These are phyloP conservation scores for Plasmodium fragile DNA, from an alignment of 169 alveolate species.

Conservation along the genomic window DNA sequence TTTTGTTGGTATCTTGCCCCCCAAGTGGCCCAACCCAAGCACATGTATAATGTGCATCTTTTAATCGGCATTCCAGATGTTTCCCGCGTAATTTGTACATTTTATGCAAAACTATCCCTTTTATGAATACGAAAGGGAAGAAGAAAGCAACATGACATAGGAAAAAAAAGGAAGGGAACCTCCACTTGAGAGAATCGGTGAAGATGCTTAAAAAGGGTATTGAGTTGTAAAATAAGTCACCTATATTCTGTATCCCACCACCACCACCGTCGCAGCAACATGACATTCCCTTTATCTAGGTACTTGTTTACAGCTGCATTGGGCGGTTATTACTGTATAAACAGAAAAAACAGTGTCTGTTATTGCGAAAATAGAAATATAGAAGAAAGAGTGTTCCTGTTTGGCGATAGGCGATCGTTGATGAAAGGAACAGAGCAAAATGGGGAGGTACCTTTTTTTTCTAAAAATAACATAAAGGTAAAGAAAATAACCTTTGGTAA, in stretches of 20 bases:
- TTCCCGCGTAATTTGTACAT: background rate
- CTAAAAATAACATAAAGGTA: slow-evolving; percentile 50
- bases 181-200: background rate
- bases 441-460: slow-evolving; percentile 67
- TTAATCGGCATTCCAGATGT: background rate
- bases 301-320: slow-evolving; percentile 15
- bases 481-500: slow-evolving; percentile 73
- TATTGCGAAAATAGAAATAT: slow-evolving; percentile 35
- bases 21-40: background rate
- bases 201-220: background rate
- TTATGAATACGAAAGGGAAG: background rate
- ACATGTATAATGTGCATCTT: background rate
- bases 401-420: slow-evolving; percentile 70
- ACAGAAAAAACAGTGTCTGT: slow-evolving; percentile 1
- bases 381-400: slow-evolving; percentile 54
- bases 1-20: background rate
- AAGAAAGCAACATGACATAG: background rate
- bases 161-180: background rate
- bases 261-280: background rate
- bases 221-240: background rate
- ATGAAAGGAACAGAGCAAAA: slow-evolving; percentile 43
- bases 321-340: slow-evolving; percentile 22
- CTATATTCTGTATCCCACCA: background rate
- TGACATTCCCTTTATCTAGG: slow-evolving; percentile 15
- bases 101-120: background rate